These are phyloP conservation scores for Cinchona pubescens DNA, from an alignment of 257 asterid genomes.

Conservation along the genomic window DNA sequence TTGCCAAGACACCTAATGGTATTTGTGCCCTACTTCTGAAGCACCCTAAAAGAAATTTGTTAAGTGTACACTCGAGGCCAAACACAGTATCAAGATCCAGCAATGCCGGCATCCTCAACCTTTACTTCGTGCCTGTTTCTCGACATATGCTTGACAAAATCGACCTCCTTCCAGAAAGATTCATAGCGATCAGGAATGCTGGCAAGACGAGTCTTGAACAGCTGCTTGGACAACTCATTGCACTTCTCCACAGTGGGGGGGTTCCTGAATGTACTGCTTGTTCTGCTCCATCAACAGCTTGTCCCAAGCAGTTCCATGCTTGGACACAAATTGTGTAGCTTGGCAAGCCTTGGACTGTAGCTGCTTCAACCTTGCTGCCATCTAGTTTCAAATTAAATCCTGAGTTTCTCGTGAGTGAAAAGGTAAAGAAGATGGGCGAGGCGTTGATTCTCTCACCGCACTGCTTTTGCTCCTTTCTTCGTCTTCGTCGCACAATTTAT, in stretches of 20 bases:
- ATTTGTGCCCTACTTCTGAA: too few relatives aligned
- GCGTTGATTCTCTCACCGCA: too few relatives aligned
- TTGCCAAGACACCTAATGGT: too few relatives aligned
- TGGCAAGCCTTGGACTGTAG: constrained; percentile 40
- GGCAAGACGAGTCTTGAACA: constrained; percentile 55
- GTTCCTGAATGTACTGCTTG: constrained; percentile 43
- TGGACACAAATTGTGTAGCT: constrained; percentile 34
- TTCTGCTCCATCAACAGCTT: constrained; percentile 41
- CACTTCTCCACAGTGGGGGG: constrained; percentile 46
- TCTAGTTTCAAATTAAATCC: constrained; percentile 19
- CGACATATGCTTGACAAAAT: constrained; percentile 76
- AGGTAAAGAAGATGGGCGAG: too few relatives aligned
- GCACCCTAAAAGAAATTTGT: too few relatives aligned
- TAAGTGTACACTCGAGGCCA: constrained; percentile 84
- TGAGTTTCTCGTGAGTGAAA: too few relatives aligned
- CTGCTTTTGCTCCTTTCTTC: too few relatives aligned
- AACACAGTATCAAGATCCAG: constrained; percentile 79
- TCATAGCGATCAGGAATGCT: constrained; percentile 84
- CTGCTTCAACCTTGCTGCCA: constrained; percentile 43
- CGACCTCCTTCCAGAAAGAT: constrained; percentile 80
- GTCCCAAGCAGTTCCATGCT: constrained; percentile 34
- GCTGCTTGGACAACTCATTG: constrained; percentile 42
- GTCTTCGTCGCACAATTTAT: too few relatives aligned
- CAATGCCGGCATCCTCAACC: constrained; percentile 90
- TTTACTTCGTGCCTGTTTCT: constrained; percentile 68